A percentile compares a stretch with the other conserved stretches of the same genome.
phyloP scores from a whole-genome alignment of 1,284 basidiomycete genomes.

The Irpex sp. region DNA sequence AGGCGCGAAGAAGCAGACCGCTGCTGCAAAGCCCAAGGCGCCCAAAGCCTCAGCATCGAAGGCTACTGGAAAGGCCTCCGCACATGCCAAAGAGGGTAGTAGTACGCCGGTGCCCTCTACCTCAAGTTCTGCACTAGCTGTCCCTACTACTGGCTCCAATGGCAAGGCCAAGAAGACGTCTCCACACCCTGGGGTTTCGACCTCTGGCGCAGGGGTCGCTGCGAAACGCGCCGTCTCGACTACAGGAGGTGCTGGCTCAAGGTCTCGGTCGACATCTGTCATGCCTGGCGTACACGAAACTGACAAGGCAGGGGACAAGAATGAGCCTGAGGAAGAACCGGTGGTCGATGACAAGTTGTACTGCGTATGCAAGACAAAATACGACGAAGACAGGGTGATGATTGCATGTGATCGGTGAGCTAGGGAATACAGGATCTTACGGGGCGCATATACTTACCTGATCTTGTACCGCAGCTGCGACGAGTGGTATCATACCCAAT shows the following conservation, averaged over 20 bases:
- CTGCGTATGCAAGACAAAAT: conserved; percentile 77
- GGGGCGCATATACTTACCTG: background rate
- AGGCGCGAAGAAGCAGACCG: conserved; percentile 33
- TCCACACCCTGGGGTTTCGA: conserved; percentile 8
- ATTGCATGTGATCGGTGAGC: conserved; percentile 84
- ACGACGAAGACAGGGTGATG: conserved; percentile 82
- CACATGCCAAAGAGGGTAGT: conserved; percentile 12
- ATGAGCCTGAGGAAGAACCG: conserved; percentile 50
- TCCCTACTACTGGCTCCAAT: conserved; percentile 15
- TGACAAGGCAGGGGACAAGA: conserved; percentile 43
- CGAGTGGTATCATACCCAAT: conserved; percentile 86
- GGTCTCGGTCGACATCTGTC: conserved; percentile 67
- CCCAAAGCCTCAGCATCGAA: conserved; percentile 4
- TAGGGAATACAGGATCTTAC: background rate
- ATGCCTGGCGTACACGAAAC: conserved; percentile 45
- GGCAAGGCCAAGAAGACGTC: conserved; percentile 29
- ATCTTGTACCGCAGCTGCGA: conserved; percentile 58
- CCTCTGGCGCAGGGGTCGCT: conserved; percentile 10
- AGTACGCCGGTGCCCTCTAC: conserved; percentile 16
- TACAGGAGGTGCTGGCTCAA: conserved; percentile 34
- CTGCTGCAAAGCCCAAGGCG: conserved; percentile 38
- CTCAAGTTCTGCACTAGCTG: conserved; percentile 14
- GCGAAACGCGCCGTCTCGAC: conserved; percentile 27
- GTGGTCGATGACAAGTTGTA: conserved; percentile 76
- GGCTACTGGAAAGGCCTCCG: background rate